Evolutionary conservation across 2,329 filamentous ascomycete species (phyloP).

Genomic region (Ophiognomonia clavigignenti-juglandacearum): DNA sequence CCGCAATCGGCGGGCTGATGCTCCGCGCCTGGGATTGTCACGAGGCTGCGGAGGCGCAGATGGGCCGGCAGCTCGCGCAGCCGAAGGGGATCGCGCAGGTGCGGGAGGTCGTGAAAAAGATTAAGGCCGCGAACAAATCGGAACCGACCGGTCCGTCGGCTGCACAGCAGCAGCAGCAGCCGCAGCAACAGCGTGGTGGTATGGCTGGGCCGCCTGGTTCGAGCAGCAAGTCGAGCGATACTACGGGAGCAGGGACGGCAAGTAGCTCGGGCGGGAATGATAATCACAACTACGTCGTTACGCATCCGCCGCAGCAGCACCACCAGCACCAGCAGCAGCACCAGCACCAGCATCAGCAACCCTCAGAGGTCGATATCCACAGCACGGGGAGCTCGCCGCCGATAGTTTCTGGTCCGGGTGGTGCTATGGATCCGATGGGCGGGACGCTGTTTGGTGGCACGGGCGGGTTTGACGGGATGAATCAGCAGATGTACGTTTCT

Average conservation of each 20-base stretch:
- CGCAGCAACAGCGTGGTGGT: too few species aligned
- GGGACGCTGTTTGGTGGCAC: slow-evolving; percentile 14
- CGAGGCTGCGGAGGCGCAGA: slow-evolving; percentile 39
- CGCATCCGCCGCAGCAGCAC: background rate
- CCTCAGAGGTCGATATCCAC: slow-evolving; percentile 11
- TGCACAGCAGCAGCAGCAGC: too few species aligned
- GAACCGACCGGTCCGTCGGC: slow-evolving; percentile 12
- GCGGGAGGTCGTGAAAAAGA: slow-evolving; percentile 33
- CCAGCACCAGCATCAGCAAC: slow-evolving; percentile 9
- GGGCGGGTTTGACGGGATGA: slow-evolving; percentile 23
- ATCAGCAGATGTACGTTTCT: slow-evolving; percentile 26
- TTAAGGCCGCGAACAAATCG: slow-evolving; percentile 14
- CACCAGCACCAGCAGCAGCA: slow-evolving; percentile 9
- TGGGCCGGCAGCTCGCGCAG: slow-evolving; percentile 36
- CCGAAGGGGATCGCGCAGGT: slow-evolving; percentile 45
- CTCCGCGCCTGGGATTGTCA: slow-evolving; percentile 60
- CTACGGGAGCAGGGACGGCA: background rate
- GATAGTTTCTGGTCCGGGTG: slow-evolving; percentile 9
- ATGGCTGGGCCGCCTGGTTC: too few species aligned
- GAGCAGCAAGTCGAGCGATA: slow-evolving; percentile 11
- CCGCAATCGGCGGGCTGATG: slow-evolving; percentile 52
- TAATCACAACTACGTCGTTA: background rate
- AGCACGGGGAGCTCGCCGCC: slow-evolving; percentile 13
- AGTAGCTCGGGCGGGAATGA: background rate
- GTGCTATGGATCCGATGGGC: slow-evolving; percentile 14